Evolutionary conservation across 2,329 filamentous ascomycete species (phyloP).

Genomic region (Fusarium phyllophilum): DNA sequence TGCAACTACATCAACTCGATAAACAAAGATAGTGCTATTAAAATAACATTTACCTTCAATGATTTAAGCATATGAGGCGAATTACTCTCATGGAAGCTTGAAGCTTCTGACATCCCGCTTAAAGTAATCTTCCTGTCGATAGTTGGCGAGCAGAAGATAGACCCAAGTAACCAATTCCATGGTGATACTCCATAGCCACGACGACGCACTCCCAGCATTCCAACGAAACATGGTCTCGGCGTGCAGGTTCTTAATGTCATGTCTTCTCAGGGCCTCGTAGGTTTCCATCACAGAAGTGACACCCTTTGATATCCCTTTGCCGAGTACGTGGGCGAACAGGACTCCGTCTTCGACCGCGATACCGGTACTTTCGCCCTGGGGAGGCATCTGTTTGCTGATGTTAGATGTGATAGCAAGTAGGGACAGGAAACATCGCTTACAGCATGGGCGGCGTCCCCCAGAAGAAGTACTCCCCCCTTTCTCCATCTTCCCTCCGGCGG

Average conservation of each 20-base stretch:
- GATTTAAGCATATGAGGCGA: rapidly evolving
- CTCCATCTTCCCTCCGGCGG: neutral
- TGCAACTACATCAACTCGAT: no score
- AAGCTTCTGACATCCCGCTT: neutral
- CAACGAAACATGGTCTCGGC: neutral
- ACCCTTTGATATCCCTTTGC: rapidly evolving
- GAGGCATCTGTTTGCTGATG: neutral
- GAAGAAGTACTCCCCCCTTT: neutral
- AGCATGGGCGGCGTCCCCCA: neutral
- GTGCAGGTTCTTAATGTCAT: neutral
- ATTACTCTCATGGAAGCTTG: neutral
- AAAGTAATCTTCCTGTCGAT: neutral
- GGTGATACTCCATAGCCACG: neutral
- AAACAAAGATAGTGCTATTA: no score
- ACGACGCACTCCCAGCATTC: neutral
- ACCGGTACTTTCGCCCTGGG: neutral
- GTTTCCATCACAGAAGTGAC: rapidly evolving
- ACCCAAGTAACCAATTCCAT: neutral
- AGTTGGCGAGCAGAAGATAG: neutral
- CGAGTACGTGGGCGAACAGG: neutral
- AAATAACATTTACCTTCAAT: no score
- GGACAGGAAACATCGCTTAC: no score
- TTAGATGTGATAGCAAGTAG: no score
- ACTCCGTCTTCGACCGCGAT: neutral
- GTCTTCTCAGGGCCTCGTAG: neutral